Percentiles rank a stretch among this genome's conserved stretches.
phyloP scores from a whole-genome alignment of 1,139 yeast genomes.

The Diutina catenulata region DNA sequence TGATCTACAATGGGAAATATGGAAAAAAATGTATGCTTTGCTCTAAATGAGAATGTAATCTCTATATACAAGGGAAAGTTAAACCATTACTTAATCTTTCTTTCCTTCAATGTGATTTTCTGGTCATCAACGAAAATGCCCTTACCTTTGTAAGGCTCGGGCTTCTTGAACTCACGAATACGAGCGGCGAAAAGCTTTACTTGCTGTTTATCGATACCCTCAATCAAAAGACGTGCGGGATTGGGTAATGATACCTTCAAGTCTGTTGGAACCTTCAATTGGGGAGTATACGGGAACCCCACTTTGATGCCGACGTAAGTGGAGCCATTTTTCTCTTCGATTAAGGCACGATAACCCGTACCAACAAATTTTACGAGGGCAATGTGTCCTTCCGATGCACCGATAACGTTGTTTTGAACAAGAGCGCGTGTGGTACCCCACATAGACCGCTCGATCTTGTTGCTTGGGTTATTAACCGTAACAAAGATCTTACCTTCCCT shows the following conservation, averaged over 20 bases:
- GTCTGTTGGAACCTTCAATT: constrained; percentile 68
- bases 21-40: no score
- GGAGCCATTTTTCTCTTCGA: constrained; percentile 35
- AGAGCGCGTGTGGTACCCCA: constrained; percentile 93
- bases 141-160: constrained; percentile 98
- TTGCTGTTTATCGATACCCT: constrained; percentile 81
- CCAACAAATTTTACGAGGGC: constrained; percentile 87
- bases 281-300: constrained; percentile 60
- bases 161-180: constrained; percentile 79
- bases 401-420: constrained; percentile 66
- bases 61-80: not conserved
- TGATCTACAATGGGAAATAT: no score
- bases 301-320: constrained; percentile 63
- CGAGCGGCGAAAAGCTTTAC: constrained; percentile 84
- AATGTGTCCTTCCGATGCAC: constrained; percentile 88
- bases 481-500: constrained; percentile 34
- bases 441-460: constrained; percentile 68
- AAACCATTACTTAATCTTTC: constrained; percentile 64
- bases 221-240: constrained; percentile 80
- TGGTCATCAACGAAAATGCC: constrained; percentile 91
- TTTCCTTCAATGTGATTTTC: constrained; percentile 80
- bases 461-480: constrained; percentile 41
- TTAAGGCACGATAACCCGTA: constrained; percentile 86
- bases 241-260: constrained; percentile 66
- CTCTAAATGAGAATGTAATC: not conserved